Conservation (phyloP, 1,284 basidiomycete genomes). For the Ustilago xerochloae region DNA sequence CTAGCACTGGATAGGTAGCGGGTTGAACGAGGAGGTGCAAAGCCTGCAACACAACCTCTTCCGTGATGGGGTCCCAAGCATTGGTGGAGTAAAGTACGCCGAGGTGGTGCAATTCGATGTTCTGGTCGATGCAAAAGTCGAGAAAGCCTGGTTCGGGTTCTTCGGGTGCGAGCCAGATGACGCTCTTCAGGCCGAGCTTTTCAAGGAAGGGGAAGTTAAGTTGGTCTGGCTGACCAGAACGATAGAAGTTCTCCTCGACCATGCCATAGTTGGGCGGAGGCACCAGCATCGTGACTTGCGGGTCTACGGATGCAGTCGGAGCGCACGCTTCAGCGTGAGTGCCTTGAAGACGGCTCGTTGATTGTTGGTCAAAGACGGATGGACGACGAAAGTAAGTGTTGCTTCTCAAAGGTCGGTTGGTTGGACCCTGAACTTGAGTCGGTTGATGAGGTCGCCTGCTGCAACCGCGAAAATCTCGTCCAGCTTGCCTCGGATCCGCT, state of each 20-base stretch:
- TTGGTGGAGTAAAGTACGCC: conserved; percentile 69
- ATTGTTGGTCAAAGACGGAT: neutral
- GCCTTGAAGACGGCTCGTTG: too few relatives aligned
- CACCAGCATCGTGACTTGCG: conserved; percentile 69
- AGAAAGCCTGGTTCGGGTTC: conserved; percentile 71
- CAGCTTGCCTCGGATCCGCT: neutral
- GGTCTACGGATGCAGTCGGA: too few relatives aligned
- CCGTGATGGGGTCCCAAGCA: conserved; percentile 70
- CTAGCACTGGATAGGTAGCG: conserved; percentile 70
- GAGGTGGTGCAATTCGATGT: conserved; percentile 68
- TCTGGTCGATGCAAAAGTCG: conserved; percentile 63
- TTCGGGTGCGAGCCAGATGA: conserved; percentile 73
- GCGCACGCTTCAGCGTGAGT: neutral
- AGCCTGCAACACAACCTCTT: conserved; percentile 72
- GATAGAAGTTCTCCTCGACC: conserved; percentile 72
- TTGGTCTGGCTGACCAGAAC: conserved; percentile 72
- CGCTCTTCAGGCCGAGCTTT: conserved; percentile 70
- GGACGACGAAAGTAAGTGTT: neutral
- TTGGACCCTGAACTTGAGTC: too few relatives aligned
- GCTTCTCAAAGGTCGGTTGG: too few relatives aligned
- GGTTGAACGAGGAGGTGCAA: conserved; percentile 71
- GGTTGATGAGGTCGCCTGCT: too few relatives aligned
- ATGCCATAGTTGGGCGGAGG: conserved; percentile 72
- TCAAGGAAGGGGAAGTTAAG: conserved; percentile 73
- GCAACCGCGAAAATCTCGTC: neutral